These are phyloP conservation scores for Silene latifolia DNA, from an alignment of 148 eudicot species.

Conservation along the genomic window DNA sequence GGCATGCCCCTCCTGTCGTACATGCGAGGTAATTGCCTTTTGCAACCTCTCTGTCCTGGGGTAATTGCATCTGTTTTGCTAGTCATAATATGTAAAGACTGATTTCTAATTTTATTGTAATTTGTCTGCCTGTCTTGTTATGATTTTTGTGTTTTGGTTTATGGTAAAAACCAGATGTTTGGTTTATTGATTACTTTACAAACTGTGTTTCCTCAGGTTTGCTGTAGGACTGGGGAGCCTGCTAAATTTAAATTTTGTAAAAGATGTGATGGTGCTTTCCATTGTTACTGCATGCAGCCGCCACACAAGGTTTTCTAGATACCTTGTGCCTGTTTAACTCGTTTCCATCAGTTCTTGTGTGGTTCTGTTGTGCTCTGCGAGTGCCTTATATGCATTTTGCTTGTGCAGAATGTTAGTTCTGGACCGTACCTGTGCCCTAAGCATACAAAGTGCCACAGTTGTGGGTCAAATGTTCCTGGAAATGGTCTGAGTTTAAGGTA, in stretches of 20 bases:
- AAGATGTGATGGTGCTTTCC: conserved; percentile 95
- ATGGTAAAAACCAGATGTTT: not conserved
- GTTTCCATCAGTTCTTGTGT: not conserved
- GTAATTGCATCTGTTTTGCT: not conserved
- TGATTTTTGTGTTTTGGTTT: not conserved
- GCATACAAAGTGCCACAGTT: conserved; percentile 96
- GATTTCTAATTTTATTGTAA: not conserved
- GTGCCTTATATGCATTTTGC: conserved; percentile 7
- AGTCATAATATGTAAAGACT: not conserved
- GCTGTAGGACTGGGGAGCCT: conserved; percentile 88
- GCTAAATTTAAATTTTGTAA: conserved; percentile 86
- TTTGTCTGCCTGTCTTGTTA: not conserved
- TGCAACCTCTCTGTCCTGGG: not conserved
- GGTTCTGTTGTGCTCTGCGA: not conserved
- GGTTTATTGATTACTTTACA: conserved; percentile 2
- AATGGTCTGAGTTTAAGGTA: conserved; percentile 91
- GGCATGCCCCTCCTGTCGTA: conserved; percentile 92
- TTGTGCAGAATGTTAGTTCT: conserved; percentile 79
- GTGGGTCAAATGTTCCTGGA: conserved; percentile 88
- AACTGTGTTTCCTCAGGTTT: conserved; percentile 43
- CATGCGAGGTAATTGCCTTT: conserved; percentile 64
- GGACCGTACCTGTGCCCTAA: conserved; percentile 96
- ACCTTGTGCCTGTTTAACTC: not conserved
- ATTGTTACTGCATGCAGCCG: conserved; percentile 97
- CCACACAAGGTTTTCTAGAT: conserved; percentile 77